Evolutionary conservation across 2,329 filamentous ascomycete species (phyloP).

Genomic region (Sphaerulina vaccinii): DNA sequence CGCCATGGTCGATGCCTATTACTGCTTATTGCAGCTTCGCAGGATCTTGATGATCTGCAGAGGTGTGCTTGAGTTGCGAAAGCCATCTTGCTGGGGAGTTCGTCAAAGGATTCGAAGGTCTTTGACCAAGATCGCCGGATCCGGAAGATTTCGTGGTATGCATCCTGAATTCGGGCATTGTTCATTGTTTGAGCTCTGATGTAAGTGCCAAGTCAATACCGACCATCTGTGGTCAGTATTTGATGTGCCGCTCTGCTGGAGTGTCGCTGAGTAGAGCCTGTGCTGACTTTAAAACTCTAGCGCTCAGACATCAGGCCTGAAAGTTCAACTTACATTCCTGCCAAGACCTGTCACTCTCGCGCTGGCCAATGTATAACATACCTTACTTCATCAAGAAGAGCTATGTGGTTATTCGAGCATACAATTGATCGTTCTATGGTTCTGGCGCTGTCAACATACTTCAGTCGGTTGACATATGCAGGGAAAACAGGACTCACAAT

Average conservation of each 20-base stretch:
- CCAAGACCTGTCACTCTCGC: too few species aligned
- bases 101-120: background rate
- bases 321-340: background rate
- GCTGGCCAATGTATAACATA: too few species aligned
- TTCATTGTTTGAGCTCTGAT: background rate
- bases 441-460: too few species aligned
- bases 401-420: too few species aligned
- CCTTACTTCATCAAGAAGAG: too few species aligned
- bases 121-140: background rate
- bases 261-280: background rate
- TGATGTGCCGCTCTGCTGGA: background rate
- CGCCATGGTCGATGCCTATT: background rate
- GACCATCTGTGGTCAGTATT: background rate
- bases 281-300: background rate
- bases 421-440: too few species aligned
- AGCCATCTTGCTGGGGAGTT: background rate
- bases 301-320: background rate
- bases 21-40: background rate
- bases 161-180: background rate
- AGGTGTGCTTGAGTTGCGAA: background rate
- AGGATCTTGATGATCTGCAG: background rate
- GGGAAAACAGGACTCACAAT: too few species aligned
- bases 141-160: background rate
- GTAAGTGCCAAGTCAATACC: background rate
- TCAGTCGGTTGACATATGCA: too few species aligned